Conservation (phyloP, 2,329 filamentous ascomycete genomes). For the Ascochyta pisi region DNA sequence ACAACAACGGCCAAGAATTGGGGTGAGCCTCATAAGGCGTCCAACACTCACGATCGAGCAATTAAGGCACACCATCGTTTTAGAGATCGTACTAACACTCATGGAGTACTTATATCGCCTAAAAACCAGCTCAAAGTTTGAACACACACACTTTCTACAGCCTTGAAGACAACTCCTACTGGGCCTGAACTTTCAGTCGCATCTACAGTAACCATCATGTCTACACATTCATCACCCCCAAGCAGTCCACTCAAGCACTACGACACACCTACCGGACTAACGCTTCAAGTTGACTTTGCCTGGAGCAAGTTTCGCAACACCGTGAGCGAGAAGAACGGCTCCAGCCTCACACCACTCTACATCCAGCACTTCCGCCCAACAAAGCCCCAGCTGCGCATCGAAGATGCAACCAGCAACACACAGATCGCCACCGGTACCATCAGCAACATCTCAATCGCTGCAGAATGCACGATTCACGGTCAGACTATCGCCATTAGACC, state of each 20-base stretch:
- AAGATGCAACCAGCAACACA: conserved; percentile 5
- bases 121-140: not conserved
- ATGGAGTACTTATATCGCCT: conserved; percentile 4
- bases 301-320: conserved; percentile 31
- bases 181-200: not conserved
- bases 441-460: conserved; percentile 23
- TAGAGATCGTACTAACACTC: not conserved
- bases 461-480: conserved; percentile 23
- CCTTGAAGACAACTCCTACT: not conserved
- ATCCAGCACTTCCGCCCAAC: conserved; percentile 27
- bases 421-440: conserved; percentile 25
- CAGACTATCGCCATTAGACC: conserved; percentile 25
- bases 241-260: conserved; percentile 1
- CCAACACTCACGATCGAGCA: not conserved
- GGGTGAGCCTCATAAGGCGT: conserved; percentile 3
- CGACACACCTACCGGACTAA: conserved; percentile 13
- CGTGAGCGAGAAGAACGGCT: conserved; percentile 20
- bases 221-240: not conserved
- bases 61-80: not conserved
- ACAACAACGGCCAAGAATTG: conserved; percentile 7
- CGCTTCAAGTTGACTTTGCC: conserved; percentile 26
- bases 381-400: conserved; percentile 28
- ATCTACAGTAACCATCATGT: not conserved
- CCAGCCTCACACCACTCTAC: conserved; percentile 22
- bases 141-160: not conserved